Base-by-base conservation (phyloP, 2,329 filamentous ascomycete species). In the Verticillium dahliae region DNA sequence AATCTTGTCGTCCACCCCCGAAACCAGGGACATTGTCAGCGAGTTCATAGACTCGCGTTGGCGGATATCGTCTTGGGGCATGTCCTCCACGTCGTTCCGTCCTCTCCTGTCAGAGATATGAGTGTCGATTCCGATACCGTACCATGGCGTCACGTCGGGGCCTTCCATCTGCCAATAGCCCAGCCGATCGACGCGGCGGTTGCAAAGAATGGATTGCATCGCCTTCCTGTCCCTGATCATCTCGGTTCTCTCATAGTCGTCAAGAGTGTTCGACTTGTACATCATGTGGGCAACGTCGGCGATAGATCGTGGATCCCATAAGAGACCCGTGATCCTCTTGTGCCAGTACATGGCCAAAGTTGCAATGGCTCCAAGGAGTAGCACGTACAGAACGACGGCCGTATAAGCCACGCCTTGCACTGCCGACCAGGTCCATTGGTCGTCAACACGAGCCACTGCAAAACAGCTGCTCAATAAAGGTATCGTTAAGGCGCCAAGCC, bases 271-370 rank as follows among this genome's bases (percentile, higher is more conserved):
- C 65, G 91, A 93, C 63, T 90, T 85, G 65, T 91, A 88, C 33
- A 96, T 81, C 11, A 97, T 80, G 1, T 89, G 85, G 54, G 95
- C 82, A 41, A 96, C 78, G 71, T 97, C 92, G 3, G 90, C 93
- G 7, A 97, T 78, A 31, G 88, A 94, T 56, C 89, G 82, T 2
- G 92, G 84, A 70, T 97, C 92, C 93, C 93, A 97, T 69, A 89
- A 83, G 64, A 97, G 78, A 0, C 92, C 92, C 0, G 92, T 96
- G 67, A 81, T 82, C 35, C 83, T 80, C 27, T 80, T 75, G 60
- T 82, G 77, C 76, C 93, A 91, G 65, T 85, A 89, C n/a, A 85
- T 65, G 65, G 88, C 76, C 10, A 93, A 72, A 1, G 85, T 73
- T 11, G 85, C 60, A 2, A 86, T 69, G 1, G 88, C 85, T 6